Evolutionary conservation across 768 basidiomycete genomes (phyloP), one percentile per base, ranked within the genome.

Genomic region (Chlorophyllum brunneum): DNA sequence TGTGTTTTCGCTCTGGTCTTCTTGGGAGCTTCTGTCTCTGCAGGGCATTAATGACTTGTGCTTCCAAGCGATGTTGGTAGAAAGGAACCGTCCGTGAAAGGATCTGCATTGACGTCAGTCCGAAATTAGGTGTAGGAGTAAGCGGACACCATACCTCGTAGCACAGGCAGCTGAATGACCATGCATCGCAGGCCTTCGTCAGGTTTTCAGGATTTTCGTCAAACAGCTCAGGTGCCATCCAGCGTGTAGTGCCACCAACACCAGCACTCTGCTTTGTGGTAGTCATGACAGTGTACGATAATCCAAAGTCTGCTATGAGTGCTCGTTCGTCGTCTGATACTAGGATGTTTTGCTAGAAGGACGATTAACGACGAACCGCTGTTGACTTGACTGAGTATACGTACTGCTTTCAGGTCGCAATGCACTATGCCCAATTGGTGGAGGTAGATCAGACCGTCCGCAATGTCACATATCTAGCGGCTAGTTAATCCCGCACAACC

Each of bases 171-270:
- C 37, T 27, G 27, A 49, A 49, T 10, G 48, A 49, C 48, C 48
- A 49, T 8, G 40, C 31, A 23, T 49, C 48, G 13, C 48, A 29
- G 5, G 24, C 26, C n/a, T 39, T 49, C 15, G 48, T 49, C 15
- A 20, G 8, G 3, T 16, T 15, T 2, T 15, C 8, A 10, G 10
- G 18, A 5, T 9, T 3, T 2, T 27, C 37, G 7, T 27, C n/a
- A 22, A 49, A 20, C 16, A 51, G 30, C 16, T 51, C 50, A n/a
- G 50, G 50, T 18, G 50, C 50, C 24, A 24, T 51, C 50, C 50
- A 51, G 13, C 16, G 40, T 16, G 7, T 18, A 6, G 50, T 34
- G n/a, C 40, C 31, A 15, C 13, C 41, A 1, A 31, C 6, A 9
- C 16, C 22, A 15, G 22, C n/a, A 42, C 40, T 24, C 10, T 40